Percentiles rank a stretch among this genome's conserved stretches.
Evolutionary conservation across 2,329 filamentous ascomycete genomes (phyloP).

Genomic region (Cladosporium austrohemisphaericum): DNA sequence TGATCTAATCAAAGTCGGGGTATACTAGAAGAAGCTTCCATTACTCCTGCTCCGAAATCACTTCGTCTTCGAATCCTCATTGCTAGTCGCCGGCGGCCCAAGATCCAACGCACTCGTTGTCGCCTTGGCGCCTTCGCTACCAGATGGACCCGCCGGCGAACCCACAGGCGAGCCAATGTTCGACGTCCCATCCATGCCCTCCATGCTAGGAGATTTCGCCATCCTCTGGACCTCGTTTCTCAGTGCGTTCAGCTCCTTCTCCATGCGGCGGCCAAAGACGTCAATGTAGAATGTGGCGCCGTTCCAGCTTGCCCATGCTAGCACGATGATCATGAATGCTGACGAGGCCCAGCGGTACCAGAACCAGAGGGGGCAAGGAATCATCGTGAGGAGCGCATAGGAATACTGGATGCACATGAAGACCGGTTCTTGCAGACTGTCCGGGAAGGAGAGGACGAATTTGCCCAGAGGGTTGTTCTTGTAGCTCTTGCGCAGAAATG

Average conservation of each 20-base stretch:
- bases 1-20: too few species aligned
- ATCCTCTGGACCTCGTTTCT: slow-evolving; percentile 67
- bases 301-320: slow-evolving; percentile 93
- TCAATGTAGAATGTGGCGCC: slow-evolving; percentile 98
- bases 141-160: slow-evolving; percentile 27
- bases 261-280: slow-evolving; percentile 92
- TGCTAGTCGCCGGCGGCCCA: slow-evolving; percentile 21
- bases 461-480: slow-evolving; percentile 84
- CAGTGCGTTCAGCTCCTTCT: slow-evolving; percentile 89
- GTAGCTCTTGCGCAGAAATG: slow-evolving; percentile 91
- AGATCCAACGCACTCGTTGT: slow-evolving; percentile 29
- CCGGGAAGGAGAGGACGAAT: slow-evolving; percentile 74
- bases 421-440: slow-evolving; percentile 72
- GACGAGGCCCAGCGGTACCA: slow-evolving; percentile 78
- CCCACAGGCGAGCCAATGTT: slow-evolving; percentile 24
- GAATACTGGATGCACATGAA: slow-evolving; percentile 96
- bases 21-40: too few species aligned
- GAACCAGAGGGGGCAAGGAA: slow-evolving; percentile 94
- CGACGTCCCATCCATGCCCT: slow-evolving; percentile 24
- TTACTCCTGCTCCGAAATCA: too few species aligned
- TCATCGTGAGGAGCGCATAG: slow-evolving; percentile 88
- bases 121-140: slow-evolving; percentile 10
- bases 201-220: slow-evolving; percentile 30
- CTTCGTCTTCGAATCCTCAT: slow-evolving; percentile 8
- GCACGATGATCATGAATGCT: slow-evolving; percentile 73